Evolutionary conservation across 495 filamentous ascomycete species (phyloP).

Genomic region (Podospora conica): DNA sequence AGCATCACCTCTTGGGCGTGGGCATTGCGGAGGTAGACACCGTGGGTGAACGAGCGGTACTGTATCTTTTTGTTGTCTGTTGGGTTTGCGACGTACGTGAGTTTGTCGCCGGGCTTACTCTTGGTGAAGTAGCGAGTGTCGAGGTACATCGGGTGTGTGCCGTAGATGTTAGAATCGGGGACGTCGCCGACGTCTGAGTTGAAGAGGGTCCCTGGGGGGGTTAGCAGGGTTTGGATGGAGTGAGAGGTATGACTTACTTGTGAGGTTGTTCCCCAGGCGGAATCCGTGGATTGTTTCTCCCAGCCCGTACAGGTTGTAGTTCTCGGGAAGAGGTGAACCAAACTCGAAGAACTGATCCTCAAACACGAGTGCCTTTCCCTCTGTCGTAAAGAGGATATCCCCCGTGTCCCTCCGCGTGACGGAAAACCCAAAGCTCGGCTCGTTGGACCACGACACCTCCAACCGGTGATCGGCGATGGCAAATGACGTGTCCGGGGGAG

Average conservation of each 20-base stretch:
- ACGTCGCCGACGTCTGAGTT: conserved; percentile 62
- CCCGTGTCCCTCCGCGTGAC: conserved; percentile 55
- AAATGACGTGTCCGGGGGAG: conserved; percentile 39
- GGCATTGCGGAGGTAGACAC: conserved; percentile 73
- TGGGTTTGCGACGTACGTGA: conserved; percentile 49
- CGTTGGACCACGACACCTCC: conserved; percentile 53
- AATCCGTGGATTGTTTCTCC: conserved; percentile 76
- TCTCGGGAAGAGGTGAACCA: conserved; percentile 60
- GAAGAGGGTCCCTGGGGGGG: conserved; percentile 52
- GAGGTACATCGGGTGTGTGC: conserved; percentile 75
- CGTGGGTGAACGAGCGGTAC: conserved; percentile 67
- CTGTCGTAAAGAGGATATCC: conserved; percentile 70
- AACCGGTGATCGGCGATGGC: conserved; percentile 40
- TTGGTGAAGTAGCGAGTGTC: conserved; percentile 67
- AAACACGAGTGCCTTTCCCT: conserved; percentile 62
- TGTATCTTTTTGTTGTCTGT: conserved; percentile 49
- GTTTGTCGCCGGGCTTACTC: conserved; percentile 43
- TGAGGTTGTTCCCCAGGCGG: conserved; percentile 65
- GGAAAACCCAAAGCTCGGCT: conserved; percentile 69
- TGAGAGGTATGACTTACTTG: conserved; percentile 41
- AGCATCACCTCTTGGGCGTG: conserved; percentile 74
- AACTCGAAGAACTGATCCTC: conserved; percentile 79
- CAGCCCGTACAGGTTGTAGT: conserved; percentile 75
- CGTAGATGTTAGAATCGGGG: conserved; percentile 70
- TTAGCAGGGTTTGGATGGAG: background rate